Percentiles rank a stretch among this genome's conserved stretches.
Evolutionary conservation across 352 stramenopile species (phyloP).

Genomic region (Pythium sukuiense): DNA sequence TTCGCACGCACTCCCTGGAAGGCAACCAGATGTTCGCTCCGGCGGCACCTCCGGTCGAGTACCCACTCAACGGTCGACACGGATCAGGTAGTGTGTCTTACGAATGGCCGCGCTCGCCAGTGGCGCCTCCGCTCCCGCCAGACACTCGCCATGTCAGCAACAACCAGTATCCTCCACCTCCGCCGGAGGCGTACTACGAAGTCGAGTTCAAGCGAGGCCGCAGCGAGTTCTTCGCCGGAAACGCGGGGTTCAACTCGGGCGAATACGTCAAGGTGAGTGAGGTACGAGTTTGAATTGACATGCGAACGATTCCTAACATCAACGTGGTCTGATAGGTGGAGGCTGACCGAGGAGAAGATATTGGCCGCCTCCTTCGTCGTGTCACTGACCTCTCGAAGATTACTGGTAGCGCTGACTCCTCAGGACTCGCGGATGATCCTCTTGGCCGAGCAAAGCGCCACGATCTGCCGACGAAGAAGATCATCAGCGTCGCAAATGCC

Average conservation of each 20-base stretch:
- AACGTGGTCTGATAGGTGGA: slow-evolving; percentile 83
- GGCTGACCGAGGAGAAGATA: slow-evolving; percentile 96
- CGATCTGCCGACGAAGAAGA: slow-evolving; percentile 85
- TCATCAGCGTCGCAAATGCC: slow-evolving; percentile 91
- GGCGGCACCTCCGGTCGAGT: slow-evolving; percentile 44
- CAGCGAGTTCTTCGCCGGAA: slow-evolving; percentile 89
- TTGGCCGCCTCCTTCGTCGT: slow-evolving; percentile 92
- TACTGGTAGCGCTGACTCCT: slow-evolving; percentile 30
- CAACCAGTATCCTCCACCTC: slow-evolving; percentile 51
- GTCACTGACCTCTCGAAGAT: slow-evolving; percentile 85
- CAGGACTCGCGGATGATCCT: slow-evolving; percentile 38
- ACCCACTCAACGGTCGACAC: slow-evolving; percentile 56
- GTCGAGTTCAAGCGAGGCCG: slow-evolving; percentile 96
- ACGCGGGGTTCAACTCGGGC: slow-evolving; percentile 86
- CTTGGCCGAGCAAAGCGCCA: slow-evolving; percentile 61
- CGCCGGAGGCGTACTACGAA: slow-evolving; percentile 89
- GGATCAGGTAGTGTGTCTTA: slow-evolving; percentile 62
- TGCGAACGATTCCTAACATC: neutral
- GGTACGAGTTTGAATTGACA: no score
- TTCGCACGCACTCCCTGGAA: slow-evolving; percentile 79
- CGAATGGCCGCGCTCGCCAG: slow-evolving; percentile 57
- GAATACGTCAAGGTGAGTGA: slow-evolving; percentile 91
- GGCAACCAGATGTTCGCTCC: slow-evolving; percentile 56
- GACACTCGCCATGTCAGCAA: slow-evolving; percentile 29
- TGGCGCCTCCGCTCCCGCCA: slow-evolving; percentile 62